These are phyloP conservation scores for Amesomyces nigricolor DNA, from an alignment of 2,329 filamentous ascomycete species.

Conservation along the genomic window DNA sequence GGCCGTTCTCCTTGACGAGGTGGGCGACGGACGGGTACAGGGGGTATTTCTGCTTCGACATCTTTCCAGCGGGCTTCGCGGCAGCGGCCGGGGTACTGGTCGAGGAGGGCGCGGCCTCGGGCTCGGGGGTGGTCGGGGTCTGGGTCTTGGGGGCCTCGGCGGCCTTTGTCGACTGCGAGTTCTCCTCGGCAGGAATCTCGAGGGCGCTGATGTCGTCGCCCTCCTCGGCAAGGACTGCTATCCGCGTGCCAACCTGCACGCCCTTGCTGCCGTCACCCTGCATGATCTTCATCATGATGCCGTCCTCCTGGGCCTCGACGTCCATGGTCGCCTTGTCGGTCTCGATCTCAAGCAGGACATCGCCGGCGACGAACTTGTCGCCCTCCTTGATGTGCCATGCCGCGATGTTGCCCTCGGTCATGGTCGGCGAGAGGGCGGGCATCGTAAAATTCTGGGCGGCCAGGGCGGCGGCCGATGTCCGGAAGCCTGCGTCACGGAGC, in stretches of 20 bases:
- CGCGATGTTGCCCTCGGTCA: constrained; percentile 89
- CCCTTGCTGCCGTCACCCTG: constrained; percentile 67
- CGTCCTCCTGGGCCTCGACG: constrained; percentile 87
- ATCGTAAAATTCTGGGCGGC: constrained; percentile 85
- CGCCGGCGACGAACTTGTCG: constrained; percentile 73
- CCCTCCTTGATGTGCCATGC: constrained; percentile 84
- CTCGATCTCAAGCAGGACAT: constrained; percentile 87
- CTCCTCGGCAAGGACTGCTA: constrained; percentile 75
- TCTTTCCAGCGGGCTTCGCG: constrained; percentile 44
- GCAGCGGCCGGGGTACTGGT: constrained; percentile 12
- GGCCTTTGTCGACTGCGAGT: constrained; percentile 33
- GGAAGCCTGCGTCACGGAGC: constrained; percentile 48
- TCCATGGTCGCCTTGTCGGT: constrained; percentile 95
- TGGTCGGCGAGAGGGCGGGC: constrained; percentile 86
- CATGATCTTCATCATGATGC: constrained; percentile 77
- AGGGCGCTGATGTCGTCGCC: constrained; percentile 73
- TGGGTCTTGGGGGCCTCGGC: constrained; percentile 18
- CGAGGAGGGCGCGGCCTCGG: constrained; percentile 24
- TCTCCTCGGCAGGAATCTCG: constrained; percentile 67
- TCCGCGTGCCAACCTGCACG: constrained; percentile 72
- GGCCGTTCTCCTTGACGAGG: constrained; percentile 71
- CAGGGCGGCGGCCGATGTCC: constrained; percentile 54
- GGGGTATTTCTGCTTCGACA: constrained; percentile 62
- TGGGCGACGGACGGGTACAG: constrained; percentile 78
- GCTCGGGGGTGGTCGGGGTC: constrained; percentile 17